These are phyloP conservation scores for Apiotrichum brassicae DNA, from an alignment of 1,284 basidiomycete species.

Conservation along the genomic window DNA sequence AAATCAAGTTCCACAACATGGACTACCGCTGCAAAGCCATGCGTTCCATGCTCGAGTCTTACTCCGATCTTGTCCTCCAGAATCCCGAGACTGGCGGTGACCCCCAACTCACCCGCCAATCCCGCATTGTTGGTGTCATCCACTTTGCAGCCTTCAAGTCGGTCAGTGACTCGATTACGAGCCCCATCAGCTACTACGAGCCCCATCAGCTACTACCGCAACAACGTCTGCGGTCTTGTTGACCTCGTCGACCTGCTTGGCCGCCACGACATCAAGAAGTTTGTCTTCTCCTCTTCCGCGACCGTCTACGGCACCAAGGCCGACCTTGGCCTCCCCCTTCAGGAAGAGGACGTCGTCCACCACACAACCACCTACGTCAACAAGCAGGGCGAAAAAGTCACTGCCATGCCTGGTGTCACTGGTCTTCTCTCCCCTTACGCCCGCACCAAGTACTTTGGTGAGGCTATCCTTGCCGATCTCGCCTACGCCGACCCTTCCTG, in stretches of 20 bases:
- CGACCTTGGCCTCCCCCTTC: constrained; percentile 7
- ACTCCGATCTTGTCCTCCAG: not conserved
- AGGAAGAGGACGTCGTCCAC: constrained; percentile 15
- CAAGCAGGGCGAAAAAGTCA: not conserved
- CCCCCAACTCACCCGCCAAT: not conserved
- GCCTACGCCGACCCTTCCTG: constrained; percentile 15
- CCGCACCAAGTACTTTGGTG: constrained; percentile 12
- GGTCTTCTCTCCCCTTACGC: constrained; percentile 11
- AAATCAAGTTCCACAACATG: constrained; percentile 2
- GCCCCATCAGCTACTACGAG: constrained; percentile 8
- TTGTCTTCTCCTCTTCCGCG: constrained; percentile 14
- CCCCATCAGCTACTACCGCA: constrained; percentile 9
- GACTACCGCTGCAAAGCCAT: constrained; percentile 4
- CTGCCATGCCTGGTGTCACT: constrained; percentile 5
- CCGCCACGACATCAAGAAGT: constrained; percentile 10
- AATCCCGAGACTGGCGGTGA: too few relatives aligned
- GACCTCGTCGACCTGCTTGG: constrained; percentile 4
- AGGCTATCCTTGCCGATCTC: constrained; percentile 14
- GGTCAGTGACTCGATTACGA: constrained; percentile 3
- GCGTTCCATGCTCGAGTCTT: constrained; percentile 3
- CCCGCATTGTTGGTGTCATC: constrained; percentile 7
- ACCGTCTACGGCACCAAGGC: constrained; percentile 14
- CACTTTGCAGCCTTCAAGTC: constrained; percentile 12
- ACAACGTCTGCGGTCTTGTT: constrained; percentile 10
- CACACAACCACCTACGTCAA: constrained; percentile 3